Evolutionary conservation across 78 protist genomes (phyloP).

Genomic region (Polysphondylium violaceum): DNA sequence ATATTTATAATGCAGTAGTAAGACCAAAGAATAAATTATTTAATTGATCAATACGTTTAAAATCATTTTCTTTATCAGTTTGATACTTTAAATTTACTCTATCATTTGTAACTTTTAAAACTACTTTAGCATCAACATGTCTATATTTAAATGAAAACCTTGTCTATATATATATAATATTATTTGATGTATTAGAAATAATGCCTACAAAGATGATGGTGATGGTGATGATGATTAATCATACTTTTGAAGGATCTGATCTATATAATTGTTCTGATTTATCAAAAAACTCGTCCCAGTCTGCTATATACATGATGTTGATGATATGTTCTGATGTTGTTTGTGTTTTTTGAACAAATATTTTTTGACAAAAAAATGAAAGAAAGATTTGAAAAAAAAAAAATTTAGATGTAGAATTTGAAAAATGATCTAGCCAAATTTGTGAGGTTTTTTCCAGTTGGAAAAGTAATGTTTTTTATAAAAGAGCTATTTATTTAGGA

Average conservation of each 20-base stretch:
- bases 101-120: constrained; percentile 67
- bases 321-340: too few species aligned
- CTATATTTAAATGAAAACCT: constrained; percentile 64
- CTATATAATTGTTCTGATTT: constrained; percentile 60
- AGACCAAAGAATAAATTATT: constrained; percentile 51
- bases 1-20: constrained; percentile 24
- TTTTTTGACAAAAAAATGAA: too few species aligned
- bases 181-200: not conserved
- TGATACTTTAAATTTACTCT: constrained; percentile 12
- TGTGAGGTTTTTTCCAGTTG: too few species aligned
- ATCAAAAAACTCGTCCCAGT: constrained; percentile 60
- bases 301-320: constrained; percentile 45
- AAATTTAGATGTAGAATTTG: too few species aligned
- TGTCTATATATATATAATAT: constrained; percentile 26
- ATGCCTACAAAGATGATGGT: too few species aligned
- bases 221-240: not conserved
- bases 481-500: not conserved
- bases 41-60: constrained; percentile 35
- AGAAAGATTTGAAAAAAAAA: too few species aligned
- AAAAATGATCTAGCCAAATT: too few species aligned
- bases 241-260: constrained; percentile 33
- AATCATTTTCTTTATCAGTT: constrained; percentile 65
- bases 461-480: not conserved
- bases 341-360: too few species aligned
- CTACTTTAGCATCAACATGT: constrained; percentile 40